These are phyloP conservation scores for Hemileccinum rubropunctum DNA, from an alignment of 768 basidiomycete genomes.

Conservation along the genomic window DNA sequence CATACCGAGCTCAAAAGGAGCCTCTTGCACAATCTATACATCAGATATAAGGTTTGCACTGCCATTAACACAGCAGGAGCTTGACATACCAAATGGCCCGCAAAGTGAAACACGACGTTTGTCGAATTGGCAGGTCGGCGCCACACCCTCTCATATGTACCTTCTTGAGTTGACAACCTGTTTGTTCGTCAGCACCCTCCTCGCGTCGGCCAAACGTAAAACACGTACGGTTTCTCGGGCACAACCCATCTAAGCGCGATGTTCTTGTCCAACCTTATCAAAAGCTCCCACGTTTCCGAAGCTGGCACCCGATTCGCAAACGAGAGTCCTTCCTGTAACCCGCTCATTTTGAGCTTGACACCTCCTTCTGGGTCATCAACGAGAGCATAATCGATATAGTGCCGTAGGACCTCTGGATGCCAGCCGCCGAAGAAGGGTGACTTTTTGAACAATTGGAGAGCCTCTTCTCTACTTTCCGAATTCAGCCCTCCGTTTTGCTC, in stretches of 20 bases:
- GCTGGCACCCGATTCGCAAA: conserved; percentile 45
- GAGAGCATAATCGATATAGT: conserved; percentile 62
- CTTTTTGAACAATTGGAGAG: conserved; percentile 43
- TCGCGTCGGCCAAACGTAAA: background rate
- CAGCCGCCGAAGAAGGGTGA: conserved; percentile 70
- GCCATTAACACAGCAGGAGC: background rate
- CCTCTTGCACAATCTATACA: conserved; percentile 27
- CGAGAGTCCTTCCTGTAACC: conserved; percentile 59
- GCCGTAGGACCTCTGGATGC: conserved; percentile 59
- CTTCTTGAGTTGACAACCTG: conserved; percentile 13
- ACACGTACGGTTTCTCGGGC: conserved; percentile 19
- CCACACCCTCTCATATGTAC: conserved; percentile 25
- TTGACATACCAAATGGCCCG: conserved; percentile 29
- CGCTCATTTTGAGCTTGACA: conserved; percentile 63
- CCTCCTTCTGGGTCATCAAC: conserved; percentile 33
- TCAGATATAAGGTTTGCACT: background rate
- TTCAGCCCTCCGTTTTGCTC: background rate
- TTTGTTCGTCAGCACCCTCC: background rate
- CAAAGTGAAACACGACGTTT: conserved; percentile 26
- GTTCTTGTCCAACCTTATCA: conserved; percentile 24
- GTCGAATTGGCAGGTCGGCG: conserved; percentile 29
- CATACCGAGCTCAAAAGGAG: conserved; percentile 30
- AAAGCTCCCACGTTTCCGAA: conserved; percentile 27
- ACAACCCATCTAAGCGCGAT: conserved; percentile 31
- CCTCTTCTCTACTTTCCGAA: conserved; percentile 51